Evolutionary conservation across 225 moss, liverwort and hornwort genomes (phyloP).

Genomic region (Marchantia polymorpha): DNA sequence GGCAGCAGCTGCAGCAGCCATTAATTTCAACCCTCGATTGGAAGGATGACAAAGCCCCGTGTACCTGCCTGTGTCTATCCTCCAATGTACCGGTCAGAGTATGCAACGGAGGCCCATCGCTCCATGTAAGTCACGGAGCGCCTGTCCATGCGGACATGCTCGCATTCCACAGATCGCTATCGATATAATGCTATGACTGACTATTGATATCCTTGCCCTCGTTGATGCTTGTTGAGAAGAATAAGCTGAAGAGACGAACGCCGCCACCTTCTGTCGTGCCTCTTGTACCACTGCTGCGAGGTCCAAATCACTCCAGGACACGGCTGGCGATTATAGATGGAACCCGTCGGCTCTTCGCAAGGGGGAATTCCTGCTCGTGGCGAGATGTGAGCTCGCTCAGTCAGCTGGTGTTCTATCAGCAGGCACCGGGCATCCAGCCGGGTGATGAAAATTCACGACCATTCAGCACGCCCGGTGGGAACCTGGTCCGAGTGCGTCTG

Average conservation of each 20-base stretch:
- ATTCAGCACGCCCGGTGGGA: not conserved
- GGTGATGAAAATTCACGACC: not conserved
- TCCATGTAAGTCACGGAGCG: not conserved
- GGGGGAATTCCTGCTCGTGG: not conserved
- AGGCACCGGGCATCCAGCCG: not conserved
- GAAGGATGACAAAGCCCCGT: not conserved
- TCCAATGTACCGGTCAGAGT: constrained; percentile 5
- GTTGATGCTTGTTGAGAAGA: not conserved
- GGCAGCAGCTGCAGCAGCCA: constrained; percentile 3
- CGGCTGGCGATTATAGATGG: not conserved
- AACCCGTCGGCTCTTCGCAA: not conserved
- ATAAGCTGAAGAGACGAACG: not conserved
- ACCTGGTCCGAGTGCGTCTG: not conserved
- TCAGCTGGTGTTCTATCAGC: not conserved
- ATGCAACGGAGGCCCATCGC: not conserved
- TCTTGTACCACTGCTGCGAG: not conserved
- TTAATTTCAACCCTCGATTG: not conserved
- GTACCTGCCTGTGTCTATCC: not conserved
- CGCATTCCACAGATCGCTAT: not conserved
- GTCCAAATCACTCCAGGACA: not conserved
- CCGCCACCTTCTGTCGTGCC: not conserved
- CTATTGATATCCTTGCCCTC: not conserved
- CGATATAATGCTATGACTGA: not conserved
- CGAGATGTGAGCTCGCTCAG: not conserved
- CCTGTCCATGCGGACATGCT: not conserved